Conservation (phyloP, 768 basidiomycete genomes). For the Russula sp. region DNA sequence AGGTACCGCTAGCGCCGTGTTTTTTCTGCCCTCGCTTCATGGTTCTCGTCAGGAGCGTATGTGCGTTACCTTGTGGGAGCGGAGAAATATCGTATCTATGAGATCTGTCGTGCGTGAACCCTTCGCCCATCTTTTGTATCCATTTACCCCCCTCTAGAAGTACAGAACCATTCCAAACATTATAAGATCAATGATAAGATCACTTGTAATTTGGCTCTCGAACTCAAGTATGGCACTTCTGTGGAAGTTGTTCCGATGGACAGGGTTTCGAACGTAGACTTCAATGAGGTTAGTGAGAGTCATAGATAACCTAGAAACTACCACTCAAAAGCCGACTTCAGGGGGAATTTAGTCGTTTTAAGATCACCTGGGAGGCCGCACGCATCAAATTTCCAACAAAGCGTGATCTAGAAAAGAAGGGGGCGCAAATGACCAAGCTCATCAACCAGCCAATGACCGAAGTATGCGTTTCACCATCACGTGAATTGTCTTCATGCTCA, state of each 20-base stretch:
- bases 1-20: constrained; percentile 45
- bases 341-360: constrained; percentile 72
- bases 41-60: constrained; percentile 59
- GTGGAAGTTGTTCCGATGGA: constrained; percentile 69
- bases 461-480: constrained; percentile 39
- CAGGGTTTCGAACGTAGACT: constrained; percentile 74
- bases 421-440: constrained; percentile 56
- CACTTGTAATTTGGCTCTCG: constrained; percentile 58
- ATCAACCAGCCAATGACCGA: constrained; percentile 70
- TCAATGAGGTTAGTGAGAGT: constrained; percentile 52
- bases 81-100: constrained; percentile 77
- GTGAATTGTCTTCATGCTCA: background rate
- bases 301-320: background rate
- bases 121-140: constrained; percentile 11
- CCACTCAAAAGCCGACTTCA: constrained; percentile 34
- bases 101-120: constrained; percentile 63
- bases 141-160: constrained; percentile 40
- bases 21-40: background rate
- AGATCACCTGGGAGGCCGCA: constrained; percentile 45
- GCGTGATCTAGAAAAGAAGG: constrained; percentile 63
- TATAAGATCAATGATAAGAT: constrained; percentile 68
- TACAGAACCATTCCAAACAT: constrained; percentile 54
- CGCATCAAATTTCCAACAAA: constrained; percentile 66
- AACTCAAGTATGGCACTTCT: constrained; percentile 75
- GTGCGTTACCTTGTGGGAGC: constrained; percentile 79